A percentile compares a stretch with the other conserved stretches of the same genome.
phyloP scores from a whole-genome alignment of 768 basidiomycete genomes.

The Paxillus rubicundulus region DNA sequence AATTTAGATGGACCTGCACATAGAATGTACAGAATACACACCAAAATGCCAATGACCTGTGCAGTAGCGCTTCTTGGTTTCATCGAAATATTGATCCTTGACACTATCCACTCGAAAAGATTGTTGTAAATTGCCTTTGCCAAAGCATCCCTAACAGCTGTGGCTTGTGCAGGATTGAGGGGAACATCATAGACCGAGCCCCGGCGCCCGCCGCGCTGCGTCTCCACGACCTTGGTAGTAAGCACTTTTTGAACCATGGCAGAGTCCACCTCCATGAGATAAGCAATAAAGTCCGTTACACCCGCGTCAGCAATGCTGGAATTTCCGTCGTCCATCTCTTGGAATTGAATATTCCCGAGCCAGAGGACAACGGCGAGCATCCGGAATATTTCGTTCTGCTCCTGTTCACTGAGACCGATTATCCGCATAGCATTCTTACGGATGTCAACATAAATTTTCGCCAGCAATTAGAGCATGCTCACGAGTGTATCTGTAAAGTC shows the following conservation, averaged over 20 bases:
- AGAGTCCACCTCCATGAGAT: constrained; percentile 86
- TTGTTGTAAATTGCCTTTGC: constrained; percentile 98
- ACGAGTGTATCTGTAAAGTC: constrained; percentile 91
- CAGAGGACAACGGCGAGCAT: constrained; percentile 91
- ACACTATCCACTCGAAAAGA: constrained; percentile 98
- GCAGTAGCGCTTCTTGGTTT: constrained; percentile 71
- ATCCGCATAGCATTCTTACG: constrained; percentile 86
- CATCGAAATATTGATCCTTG: constrained; percentile 94
- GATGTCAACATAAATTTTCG: constrained; percentile 4
- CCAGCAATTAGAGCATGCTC: constrained; percentile 26
- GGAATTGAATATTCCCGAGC: constrained; percentile 94
- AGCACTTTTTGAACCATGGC: constrained; percentile 82
- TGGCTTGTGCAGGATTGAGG: constrained; percentile 87
- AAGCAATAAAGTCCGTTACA: constrained; percentile 93
- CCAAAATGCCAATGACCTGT: constrained; percentile 91
- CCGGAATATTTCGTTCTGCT: constrained; percentile 91
- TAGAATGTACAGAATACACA: constrained; percentile 31
- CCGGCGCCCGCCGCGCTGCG: constrained; percentile 85
- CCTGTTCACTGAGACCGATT: constrained; percentile 80
- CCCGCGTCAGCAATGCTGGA: constrained; percentile 73
- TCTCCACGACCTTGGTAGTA: constrained; percentile 85
- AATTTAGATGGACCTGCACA: neutral
- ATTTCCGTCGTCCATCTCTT: constrained; percentile 88
- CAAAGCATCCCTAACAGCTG: constrained; percentile 85
- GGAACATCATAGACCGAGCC: constrained; percentile 98